A percentile compares a stretch with the other conserved stretches of the same genome.
Conservation (phyloP, 805 yeast genomes). For the Candida khao-thaluensis region DNA sequence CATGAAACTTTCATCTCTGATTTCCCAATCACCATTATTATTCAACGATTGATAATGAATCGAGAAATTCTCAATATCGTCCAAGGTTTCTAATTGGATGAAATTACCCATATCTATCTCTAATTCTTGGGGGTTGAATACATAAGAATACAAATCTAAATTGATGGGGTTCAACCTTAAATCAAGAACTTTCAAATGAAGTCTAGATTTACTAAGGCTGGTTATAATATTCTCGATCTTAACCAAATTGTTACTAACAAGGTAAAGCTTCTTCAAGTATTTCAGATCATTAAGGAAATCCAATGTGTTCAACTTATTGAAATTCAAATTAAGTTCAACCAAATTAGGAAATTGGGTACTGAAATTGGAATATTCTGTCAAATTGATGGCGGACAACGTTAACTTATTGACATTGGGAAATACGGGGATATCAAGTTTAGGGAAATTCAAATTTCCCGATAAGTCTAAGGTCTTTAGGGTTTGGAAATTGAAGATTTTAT, state of each 20-base stretch:
- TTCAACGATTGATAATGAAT: conserved; percentile 45
- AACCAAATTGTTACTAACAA: conserved; percentile 47
- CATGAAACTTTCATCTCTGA: conserved; percentile 33
- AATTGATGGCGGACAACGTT: conserved; percentile 47
- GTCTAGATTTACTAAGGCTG: conserved; percentile 30
- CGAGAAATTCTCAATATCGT: conserved; percentile 53
- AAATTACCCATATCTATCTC: conserved; percentile 27
- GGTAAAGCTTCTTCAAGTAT: conserved; percentile 37
- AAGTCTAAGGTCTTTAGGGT: conserved; percentile 37
- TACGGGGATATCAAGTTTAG: conserved; percentile 13
- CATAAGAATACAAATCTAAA: conserved; percentile 49
- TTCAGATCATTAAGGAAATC: conserved; percentile 30
- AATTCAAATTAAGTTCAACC: conserved; percentile 48
- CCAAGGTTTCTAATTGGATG: conserved; percentile 45
- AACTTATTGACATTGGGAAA: conserved; percentile 40
- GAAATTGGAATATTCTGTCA: conserved; percentile 33
- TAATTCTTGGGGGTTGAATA: conserved; percentile 47
- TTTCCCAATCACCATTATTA: conserved; percentile 36
- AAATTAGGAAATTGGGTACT: conserved; percentile 45
- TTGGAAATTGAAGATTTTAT: conserved; percentile 17
- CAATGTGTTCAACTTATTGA: conserved; percentile 43
- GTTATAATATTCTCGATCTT: conserved; percentile 33
- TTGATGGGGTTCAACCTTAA: conserved; percentile 50
- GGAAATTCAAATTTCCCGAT: conserved; percentile 34
- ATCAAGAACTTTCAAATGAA: conserved; percentile 41